phyloP scores from a whole-genome alignment of 192 early-diverging fungal genomes.

The Piromyces finnis region DNA sequence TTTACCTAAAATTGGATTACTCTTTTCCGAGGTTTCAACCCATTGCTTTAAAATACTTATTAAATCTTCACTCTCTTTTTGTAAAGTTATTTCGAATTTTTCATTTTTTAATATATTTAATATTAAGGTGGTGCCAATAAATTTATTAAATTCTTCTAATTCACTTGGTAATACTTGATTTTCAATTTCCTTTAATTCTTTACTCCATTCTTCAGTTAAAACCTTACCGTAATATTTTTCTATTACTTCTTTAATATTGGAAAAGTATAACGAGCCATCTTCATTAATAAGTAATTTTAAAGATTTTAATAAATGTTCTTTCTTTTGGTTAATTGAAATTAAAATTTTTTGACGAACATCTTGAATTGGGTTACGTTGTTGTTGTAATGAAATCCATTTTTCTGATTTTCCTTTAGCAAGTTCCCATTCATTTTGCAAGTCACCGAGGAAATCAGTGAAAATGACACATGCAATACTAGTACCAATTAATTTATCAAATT shows the following conservation, averaged over 20 bases:
- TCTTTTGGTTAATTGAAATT: not conserved
- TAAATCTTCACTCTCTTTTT: not conserved
- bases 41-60: not conserved
- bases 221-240: not conserved
- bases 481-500: not conserved
- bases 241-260: not conserved
- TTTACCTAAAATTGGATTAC: not conserved
- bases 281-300: not conserved
- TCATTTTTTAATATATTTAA: not conserved
- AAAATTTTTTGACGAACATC: not conserved
- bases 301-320: not conserved
- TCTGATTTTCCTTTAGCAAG: not conserved
- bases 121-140: not conserved
- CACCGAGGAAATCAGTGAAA: not conserved
- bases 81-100: not conserved
- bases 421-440: not conserved
- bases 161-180: not conserved
- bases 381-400: not conserved
- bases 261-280: not conserved
- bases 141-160: not conserved
- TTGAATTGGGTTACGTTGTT: not conserved
- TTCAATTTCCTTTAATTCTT: not conserved
- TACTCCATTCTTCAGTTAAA: not conserved
- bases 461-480: not conserved
- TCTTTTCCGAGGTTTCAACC: not conserved